phyloP scores from a whole-genome alignment of 176 grass and related monocot species.

The Coix lacrymajobi region DNA sequence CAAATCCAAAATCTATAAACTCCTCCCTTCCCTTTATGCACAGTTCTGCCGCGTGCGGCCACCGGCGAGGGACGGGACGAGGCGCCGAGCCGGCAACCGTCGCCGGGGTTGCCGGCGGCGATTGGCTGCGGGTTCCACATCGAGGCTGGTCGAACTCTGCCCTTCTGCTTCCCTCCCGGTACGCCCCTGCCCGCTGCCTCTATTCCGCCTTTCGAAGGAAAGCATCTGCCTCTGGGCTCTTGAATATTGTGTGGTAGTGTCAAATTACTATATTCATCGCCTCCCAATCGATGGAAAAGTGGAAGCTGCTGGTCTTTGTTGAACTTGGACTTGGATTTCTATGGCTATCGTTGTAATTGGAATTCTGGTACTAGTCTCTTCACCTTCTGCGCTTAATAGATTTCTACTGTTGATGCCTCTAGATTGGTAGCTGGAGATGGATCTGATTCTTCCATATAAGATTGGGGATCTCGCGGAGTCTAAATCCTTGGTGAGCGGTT shows the following conservation, averaged over 20 bases:
- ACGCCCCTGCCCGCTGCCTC: neutral
- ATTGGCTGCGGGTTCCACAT: neutral
- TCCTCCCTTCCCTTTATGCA: neutral
- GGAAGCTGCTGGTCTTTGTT: too few species aligned
- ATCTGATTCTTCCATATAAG: slow-evolving; percentile 53
- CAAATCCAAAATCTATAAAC: too few species aligned
- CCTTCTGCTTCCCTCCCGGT: neutral
- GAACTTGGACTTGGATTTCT: neutral
- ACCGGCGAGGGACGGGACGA: neutral
- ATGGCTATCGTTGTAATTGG: neutral
- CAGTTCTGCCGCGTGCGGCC: neutral
- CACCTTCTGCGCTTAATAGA: neutral
- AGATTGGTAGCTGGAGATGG: slow-evolving; percentile 36
- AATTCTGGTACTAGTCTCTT: neutral
- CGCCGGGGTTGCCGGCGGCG: neutral
- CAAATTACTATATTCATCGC: neutral
- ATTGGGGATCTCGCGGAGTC: slow-evolving; percentile 41
- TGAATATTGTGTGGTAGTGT: too few species aligned
- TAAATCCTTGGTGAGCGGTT: slow-evolving; percentile 32
- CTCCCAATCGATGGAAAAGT: neutral
- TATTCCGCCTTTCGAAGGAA: neutral
- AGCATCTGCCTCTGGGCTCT: neutral
- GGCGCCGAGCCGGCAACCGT: neutral
- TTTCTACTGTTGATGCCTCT: neutral
- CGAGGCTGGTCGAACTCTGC: neutral